Percentiles rank a stretch among this genome's conserved stretches.
These are phyloP conservation scores for Ceratocystis cubensis DNA, from an alignment of 2,329 filamentous ascomycete genomes.

Conservation along the genomic window DNA sequence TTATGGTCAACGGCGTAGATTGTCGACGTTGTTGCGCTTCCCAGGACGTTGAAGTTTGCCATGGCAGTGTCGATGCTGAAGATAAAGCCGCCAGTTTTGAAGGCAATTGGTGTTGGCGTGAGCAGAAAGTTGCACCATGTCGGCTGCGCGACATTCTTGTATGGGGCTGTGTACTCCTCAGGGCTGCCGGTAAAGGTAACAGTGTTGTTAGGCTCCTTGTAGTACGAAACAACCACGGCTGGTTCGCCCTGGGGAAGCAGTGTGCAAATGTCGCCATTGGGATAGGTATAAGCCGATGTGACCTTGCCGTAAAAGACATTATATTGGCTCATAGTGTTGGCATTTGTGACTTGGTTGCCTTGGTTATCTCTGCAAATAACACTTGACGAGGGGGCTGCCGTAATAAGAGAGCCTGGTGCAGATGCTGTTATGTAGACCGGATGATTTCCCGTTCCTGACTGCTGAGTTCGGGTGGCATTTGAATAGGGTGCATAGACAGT, in stretches of 20 bases:
- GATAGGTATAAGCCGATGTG: slow-evolving; percentile 15
- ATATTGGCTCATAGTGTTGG: slow-evolving; percentile 5
- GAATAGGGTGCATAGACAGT: slow-evolving; percentile 18
- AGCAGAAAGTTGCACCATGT: slow-evolving; percentile 29
- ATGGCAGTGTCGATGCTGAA: slow-evolving; percentile 7
- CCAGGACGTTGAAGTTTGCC: slow-evolving; percentile 19
- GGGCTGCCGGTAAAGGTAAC: slow-evolving; percentile 37
- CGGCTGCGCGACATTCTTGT: slow-evolving; percentile 32
- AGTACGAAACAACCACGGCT: slow-evolving; percentile 33
- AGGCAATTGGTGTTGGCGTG: slow-evolving; percentile 10
- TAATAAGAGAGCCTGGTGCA: slow-evolving; percentile 10
- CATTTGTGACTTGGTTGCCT: neutral
- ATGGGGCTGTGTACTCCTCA: slow-evolving; percentile 37
- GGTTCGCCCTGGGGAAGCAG: slow-evolving; percentile 26
- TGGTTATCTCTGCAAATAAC: slow-evolving; percentile 12
- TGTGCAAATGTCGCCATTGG: slow-evolving; percentile 26
- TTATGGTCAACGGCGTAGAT: slow-evolving; percentile 45
- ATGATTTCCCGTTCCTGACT: neutral
- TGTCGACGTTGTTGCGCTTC: slow-evolving; percentile 29
- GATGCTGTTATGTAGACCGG: slow-evolving; percentile 1
- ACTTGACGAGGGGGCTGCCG: slow-evolving; percentile 12
- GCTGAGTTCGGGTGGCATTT: slow-evolving; percentile 12
- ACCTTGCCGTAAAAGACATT: slow-evolving; percentile 12
- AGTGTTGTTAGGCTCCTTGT: slow-evolving; percentile 33
- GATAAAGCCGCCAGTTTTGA: slow-evolving; percentile 21